Conservation (phyloP, 768 basidiomycete species). For the Collybia mongolica region DNA sequence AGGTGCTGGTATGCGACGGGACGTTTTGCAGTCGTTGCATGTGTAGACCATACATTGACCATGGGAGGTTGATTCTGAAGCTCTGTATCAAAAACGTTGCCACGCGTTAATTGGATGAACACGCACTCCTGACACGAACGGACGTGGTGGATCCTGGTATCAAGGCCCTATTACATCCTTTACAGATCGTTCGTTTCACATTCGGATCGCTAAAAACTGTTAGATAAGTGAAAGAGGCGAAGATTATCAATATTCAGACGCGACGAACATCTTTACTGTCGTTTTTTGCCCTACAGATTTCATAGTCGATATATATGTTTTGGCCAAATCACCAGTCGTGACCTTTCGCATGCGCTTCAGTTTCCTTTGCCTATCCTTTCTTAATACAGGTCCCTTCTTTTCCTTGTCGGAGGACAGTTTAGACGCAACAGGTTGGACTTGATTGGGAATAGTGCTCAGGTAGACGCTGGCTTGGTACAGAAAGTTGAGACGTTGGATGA, state of each 20-base stretch:
- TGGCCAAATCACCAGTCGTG: constrained; percentile 52
- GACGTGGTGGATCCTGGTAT: constrained; percentile 66
- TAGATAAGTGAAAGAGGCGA: not conserved
- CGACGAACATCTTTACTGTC: constrained; percentile 69
- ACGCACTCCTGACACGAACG: constrained; percentile 65
- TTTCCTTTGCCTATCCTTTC: constrained; percentile 18
- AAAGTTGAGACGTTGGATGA: constrained; percentile 82
- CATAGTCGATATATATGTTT: constrained; percentile 66
- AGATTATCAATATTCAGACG: not conserved
- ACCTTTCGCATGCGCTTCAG: constrained; percentile 24
- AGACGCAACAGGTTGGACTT: not conserved
- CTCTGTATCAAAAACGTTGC: not conserved
- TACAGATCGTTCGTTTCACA: constrained; percentile 82
- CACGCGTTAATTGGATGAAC: not conserved
- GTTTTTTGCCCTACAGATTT: constrained; percentile 71
- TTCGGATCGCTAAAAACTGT: constrained; percentile 61
- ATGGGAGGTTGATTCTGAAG: constrained; percentile 38
- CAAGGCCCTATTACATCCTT: constrained; percentile 60
- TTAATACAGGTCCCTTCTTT: not conserved
- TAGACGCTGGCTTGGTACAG: constrained; percentile 80
- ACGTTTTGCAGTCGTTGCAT: constrained; percentile 56
- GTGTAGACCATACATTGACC: constrained; percentile 56
- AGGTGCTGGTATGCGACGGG: constrained; percentile 70
- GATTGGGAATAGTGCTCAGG: constrained; percentile 28
- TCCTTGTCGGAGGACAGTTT: constrained; percentile 1